Conservation (phyloP, 192 early-diverging fungal species). For the Linderina pennispora region DNA sequence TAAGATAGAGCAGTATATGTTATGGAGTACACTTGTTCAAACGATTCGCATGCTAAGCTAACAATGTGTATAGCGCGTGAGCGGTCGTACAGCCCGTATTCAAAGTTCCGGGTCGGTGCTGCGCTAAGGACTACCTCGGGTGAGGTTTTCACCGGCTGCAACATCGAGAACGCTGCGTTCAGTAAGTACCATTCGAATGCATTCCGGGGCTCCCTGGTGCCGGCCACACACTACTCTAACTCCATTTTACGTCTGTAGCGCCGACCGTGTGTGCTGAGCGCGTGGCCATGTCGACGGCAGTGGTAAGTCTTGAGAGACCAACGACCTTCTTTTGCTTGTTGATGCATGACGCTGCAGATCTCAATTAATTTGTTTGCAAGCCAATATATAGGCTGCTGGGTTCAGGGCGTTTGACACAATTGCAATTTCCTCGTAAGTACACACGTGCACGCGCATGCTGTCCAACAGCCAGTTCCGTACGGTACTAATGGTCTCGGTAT, state of each 20-base stretch:
- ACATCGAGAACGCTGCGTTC: constrained; percentile 89
- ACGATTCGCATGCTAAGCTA: too few relatives aligned
- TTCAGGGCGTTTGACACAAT: constrained; percentile 66
- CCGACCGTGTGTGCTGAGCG: constrained; percentile 89
- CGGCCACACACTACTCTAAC: constrained; percentile 2
- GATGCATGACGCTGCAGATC: too few relatives aligned
- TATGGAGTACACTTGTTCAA: background rate
- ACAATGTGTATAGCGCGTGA: constrained; percentile 49
- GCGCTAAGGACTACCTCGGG: constrained; percentile 67
- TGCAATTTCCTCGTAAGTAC: constrained; percentile 66
- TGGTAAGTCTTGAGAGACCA: constrained; percentile 47
- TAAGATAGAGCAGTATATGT: too few relatives aligned
- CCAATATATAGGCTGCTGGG: constrained; percentile 61
- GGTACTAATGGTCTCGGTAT: too few relatives aligned
- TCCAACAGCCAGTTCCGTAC: too few relatives aligned
- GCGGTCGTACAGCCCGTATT: constrained; percentile 84
- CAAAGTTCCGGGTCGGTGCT: constrained; percentile 87
- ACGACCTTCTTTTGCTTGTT: too few relatives aligned
- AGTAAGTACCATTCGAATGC: constrained; percentile 28
- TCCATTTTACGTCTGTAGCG: constrained; percentile 12
- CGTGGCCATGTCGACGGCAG: constrained; percentile 82
- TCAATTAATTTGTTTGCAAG: too few relatives aligned
- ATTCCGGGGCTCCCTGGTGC: background rate
- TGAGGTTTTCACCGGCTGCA: constrained; percentile 64
- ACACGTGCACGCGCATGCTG: background rate